Base-by-base conservation (phyloP, 208 protist genomes). In the Wallacemonas rigidus region DNA sequence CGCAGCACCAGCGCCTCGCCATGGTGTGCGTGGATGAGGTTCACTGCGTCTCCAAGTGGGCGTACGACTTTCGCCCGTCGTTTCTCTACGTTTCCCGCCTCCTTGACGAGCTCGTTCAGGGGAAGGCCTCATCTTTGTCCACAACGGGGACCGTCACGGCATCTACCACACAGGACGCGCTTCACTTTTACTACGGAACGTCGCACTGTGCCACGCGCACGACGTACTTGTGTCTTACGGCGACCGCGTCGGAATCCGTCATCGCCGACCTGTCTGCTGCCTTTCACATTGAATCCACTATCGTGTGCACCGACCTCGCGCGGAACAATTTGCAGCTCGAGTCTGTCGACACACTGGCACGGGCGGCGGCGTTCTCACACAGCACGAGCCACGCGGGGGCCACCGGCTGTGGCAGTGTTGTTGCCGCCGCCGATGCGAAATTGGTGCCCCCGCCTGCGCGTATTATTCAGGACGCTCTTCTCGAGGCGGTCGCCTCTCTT, bases 21-120 rank as follows among this genome's bases (percentile, higher is more conserved):
- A 83, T 97, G 65, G 71, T 97, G 11, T 97, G 92, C 81, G 77
- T 99, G 40, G 98, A 99, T 76, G 98, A 99, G 79, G 97, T 93
- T 48, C 98, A 99, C 77, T 99, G 98, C 76, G 87, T 99, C 5
- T 98, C 96, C 0, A 86, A 98, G 69, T 99, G 97, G 97, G 94
- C 94, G 4, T 98, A 98, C 75, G 97, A 99, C 72, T 99, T 99
- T 77, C 81, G 92, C 0, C 90, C 90, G 2, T 74, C 82, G 39
- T 97, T 91, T 65, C 87, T 95, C 85, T 95, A 94, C 56, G 62
- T 96, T 6, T 80, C 83, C 38, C 77, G 84, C 14, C 76, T 94
- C 7, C 72, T 98, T 26, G 55, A 80, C 72, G 58, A 60, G 14
- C 45, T 79, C 38, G 63, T 45, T 17, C 11, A 50, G 36, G 39